phyloP scores from a whole-genome alignment of 345 rosid species.

The Excoecaria agallocha region DNA sequence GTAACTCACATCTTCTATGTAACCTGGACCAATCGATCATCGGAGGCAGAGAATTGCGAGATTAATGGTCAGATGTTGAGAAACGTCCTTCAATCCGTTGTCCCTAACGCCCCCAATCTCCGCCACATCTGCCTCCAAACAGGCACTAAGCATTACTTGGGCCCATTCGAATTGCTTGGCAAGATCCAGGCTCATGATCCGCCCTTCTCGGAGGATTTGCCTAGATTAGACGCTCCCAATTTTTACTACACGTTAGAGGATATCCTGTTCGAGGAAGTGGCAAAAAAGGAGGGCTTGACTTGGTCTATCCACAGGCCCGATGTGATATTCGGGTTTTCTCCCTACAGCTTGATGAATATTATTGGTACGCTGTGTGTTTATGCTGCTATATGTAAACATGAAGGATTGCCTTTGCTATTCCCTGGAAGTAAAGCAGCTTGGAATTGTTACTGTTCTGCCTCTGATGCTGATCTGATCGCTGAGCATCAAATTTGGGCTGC shows the following conservation, averaged over 20 bases:
- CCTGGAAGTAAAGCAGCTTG: conserved; percentile 65
- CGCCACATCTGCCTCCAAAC: conserved; percentile 87
- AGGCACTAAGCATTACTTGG: conserved; percentile 62
- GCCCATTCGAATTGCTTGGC: conserved; percentile 40
- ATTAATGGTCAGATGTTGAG: too few species aligned
- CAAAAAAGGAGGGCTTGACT: conserved; percentile 50
- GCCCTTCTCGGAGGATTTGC: conserved; percentile 80
- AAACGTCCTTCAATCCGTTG: too few species aligned
- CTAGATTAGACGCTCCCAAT: conserved; percentile 54
- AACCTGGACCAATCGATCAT: too few species aligned
- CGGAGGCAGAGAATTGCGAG: too few species aligned
- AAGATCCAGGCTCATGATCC: conserved; percentile 44
- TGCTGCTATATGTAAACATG: conserved; percentile 80
- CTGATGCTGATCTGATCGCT: conserved; percentile 77
- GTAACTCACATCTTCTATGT: too few species aligned
- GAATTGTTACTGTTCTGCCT: conserved; percentile 47
- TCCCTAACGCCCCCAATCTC: too few species aligned
- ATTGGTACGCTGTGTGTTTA: conserved; percentile 63
- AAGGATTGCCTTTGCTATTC: conserved; percentile 52
- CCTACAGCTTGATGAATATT: conserved; percentile 68
- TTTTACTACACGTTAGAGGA: conserved; percentile 72
- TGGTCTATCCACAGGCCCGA: conserved; percentile 77
- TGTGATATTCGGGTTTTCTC: conserved; percentile 72
- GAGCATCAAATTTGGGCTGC: conserved; percentile 93
- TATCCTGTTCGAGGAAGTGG: conserved; percentile 52